Base-by-base conservation (phyloP, 208 protist genomes). In the Acanthamoeba castellanii region DNA sequence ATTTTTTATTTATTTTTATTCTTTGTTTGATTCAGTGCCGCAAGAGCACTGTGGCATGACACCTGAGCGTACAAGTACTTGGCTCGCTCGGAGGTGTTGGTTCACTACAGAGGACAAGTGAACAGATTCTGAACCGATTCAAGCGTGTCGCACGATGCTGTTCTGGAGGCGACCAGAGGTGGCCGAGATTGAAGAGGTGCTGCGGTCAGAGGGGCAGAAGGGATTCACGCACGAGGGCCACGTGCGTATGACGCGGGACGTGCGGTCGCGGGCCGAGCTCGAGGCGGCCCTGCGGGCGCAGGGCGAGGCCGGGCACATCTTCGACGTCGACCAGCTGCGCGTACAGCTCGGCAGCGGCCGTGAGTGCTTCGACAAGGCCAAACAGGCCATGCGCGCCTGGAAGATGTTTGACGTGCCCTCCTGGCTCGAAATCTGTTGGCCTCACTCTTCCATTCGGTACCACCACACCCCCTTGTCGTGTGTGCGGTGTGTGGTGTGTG, bases 371-470 rank as follows among this genome's bases (percentile, higher is more conserved):
- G 55, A 66, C n/a, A 66, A 74, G 25, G 85, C 85, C 85, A 92
- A 92, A 25, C 16, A 74, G 22, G 85, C 85, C 64, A n/a, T 92
- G 85, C 59, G 22, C 32, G 45, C 32, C 55, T 92, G 85, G 85
- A 92, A 92, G 64, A 92, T 92, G 85, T 74, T 92, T 32, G 32
- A 68, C 6, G 85, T 92, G 1, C 85, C 85, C 32, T 87, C 78
- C 4, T 92, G 85, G 85, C 59, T 92, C 42, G 59, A 92, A 3
- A 47, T 92, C 11, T 74, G 55, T 59, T 92, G 64, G 59, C 85
- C 85, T 14, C 59, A 92, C 85, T 92, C 85, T 18, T 20, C 85
- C 30, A 66, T 92, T 13, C 85, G 78, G 78, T 85, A 59, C 45
- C 2, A 1, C 37, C 1, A 42, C 37, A 42, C 3, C 37, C 37